Evolutionary conservation across 2,329 filamentous ascomycete species (phyloP), one percentile per base, ranked within the genome.

Genomic region (Neonectria coccinea): DNA sequence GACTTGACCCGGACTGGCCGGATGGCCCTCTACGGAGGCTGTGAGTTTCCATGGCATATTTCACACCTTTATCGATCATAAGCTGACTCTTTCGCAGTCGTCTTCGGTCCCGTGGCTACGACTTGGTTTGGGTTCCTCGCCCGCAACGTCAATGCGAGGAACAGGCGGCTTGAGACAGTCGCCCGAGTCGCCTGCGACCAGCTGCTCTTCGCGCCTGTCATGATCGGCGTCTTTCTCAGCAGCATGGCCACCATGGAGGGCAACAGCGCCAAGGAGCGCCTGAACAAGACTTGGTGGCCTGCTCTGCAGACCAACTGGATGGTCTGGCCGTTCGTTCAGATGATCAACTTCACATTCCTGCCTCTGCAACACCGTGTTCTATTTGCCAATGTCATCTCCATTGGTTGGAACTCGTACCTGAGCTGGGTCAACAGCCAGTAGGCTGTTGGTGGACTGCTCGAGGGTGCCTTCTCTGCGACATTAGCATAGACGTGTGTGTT

Each of bases 91-190:
- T 31, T 52, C 31, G 20, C 67, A 92, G 91, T 83, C 68, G 84
- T 97, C 79, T 97, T 97, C 80, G 94, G 94, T 36, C 94, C 94
- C 56, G 91, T 89, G 25, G 94, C 94, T 7, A 93, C 93, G 10
- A 92, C 88, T 56, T 97, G 94, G 94, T 97, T 92, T 84, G 84
- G 85, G 66, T 86, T 97, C 78, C 89, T 97, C 62, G 89, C 92
- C 74, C 86, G 86, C 64, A 85, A 88, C 69, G 86, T 97, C 70
- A 80, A 80, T 62, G 85, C 93, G 64, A 82, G 85, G 47, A 87
- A 87, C 74, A 86, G 85, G 70, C 91, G 90, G 75, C 80, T 85
- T 60, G 93, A 94, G 74, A 92, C 92, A 66, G 79, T 90, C 56
- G 91, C 93, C 27, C 91, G 93, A 70, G 94, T 97, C 65, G 89